Evolutionary conservation across 495 filamentous ascomycete genomes (phyloP).

Genomic region (Penicillium manginii): DNA sequence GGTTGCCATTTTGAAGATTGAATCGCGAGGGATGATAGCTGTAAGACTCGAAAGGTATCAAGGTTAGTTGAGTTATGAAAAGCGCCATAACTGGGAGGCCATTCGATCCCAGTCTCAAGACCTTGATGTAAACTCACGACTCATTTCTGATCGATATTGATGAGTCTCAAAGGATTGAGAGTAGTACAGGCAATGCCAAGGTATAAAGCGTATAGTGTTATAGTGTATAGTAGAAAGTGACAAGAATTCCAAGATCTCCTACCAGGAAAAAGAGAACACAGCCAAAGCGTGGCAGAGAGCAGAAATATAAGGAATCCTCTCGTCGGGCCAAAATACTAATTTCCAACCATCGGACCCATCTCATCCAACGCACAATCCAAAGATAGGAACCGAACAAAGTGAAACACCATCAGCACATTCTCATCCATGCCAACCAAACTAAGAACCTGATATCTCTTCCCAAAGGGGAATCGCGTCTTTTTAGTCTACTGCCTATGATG

Average conservation of each 20-base stretch:
- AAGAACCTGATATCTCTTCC: slow-evolving; percentile 19
- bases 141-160: neutral
- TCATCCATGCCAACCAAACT: slow-evolving; percentile 6
- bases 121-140: neutral
- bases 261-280: neutral
- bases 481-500: slow-evolving; percentile 16
- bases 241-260: neutral
- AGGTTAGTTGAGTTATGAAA: neutral
- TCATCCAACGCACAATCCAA: neutral
- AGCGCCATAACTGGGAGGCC: no score
- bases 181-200: neutral
- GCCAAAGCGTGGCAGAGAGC: neutral
- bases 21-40: neutral
- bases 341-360: neutral
- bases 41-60: neutral
- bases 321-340: neutral
- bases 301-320: neutral
- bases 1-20: slow-evolving; percentile 9
- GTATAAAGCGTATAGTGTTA: neutral
- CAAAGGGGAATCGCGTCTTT: slow-evolving; percentile 20
- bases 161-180: neutral
- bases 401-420: slow-evolving; percentile 10
- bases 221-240: neutral
- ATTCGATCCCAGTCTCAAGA: neutral
- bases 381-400: slow-evolving; percentile 6